Evolutionary conservation across 148 eudicot genomes (phyloP).

Genomic region (Tetragonia tetragonoides): DNA sequence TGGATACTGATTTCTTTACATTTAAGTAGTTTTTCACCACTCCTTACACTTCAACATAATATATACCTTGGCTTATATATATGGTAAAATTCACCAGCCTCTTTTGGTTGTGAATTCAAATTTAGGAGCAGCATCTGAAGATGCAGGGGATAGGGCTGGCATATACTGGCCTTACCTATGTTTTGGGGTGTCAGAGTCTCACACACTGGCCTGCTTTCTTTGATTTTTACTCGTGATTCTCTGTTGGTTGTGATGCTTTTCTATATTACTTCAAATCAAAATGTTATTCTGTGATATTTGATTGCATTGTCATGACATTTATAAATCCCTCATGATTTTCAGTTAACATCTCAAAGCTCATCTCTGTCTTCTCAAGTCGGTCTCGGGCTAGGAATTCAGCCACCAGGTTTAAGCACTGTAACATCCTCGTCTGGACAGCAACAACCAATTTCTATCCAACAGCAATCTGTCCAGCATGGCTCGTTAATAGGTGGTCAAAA

Average conservation of each 20-base stretch:
- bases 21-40: background rate
- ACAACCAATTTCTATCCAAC: constrained; percentile 60
- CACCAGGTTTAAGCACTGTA: constrained; percentile 52
- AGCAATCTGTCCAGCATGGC: constrained; percentile 58
- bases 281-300: background rate
- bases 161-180: background rate
- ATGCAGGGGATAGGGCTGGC: background rate
- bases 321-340: constrained; percentile 21
- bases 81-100: too few relatives aligned
- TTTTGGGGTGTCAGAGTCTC: background rate
- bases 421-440: constrained; percentile 61
- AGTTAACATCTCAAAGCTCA: constrained; percentile 84
- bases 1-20: background rate
- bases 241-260: background rate
- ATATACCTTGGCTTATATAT: background rate
- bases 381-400: constrained; percentile 65
- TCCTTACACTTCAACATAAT: background rate
- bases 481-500: constrained; percentile 46
- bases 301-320: background rate
- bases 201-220: background rate
- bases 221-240: background rate
- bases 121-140: background rate
- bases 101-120: background rate
- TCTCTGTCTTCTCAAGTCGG: constrained; percentile 67
- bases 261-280: background rate